phyloP scores from a whole-genome alignment of 2,329 filamentous ascomycete genomes.

The Zalaria obscura region DNA sequence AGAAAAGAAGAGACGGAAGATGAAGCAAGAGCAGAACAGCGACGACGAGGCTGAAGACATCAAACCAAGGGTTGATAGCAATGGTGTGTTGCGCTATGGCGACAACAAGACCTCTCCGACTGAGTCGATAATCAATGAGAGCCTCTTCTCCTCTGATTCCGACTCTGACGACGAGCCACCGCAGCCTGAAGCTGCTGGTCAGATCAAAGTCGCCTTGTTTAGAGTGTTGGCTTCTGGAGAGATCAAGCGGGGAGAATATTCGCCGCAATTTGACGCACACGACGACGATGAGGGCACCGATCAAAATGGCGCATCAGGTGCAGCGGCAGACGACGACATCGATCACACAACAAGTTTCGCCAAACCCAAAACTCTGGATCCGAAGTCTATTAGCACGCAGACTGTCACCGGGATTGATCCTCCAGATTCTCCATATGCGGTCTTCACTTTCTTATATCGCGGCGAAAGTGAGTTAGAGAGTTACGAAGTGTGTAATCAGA shows the following conservation, averaged over 20 bases:
- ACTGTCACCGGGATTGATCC: constrained; percentile 98
- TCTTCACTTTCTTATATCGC: constrained; percentile 95
- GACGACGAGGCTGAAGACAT: constrained; percentile 33
- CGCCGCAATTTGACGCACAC: constrained; percentile 91
- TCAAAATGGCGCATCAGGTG: constrained; percentile 38
- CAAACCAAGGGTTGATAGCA: constrained; percentile 22
- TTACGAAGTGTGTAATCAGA: too few relatives aligned
- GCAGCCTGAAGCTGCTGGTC: constrained; percentile 78
- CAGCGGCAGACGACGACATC: constrained; percentile 61
- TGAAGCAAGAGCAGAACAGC: constrained; percentile 39
- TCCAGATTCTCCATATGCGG: constrained; percentile 88
- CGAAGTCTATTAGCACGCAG: constrained; percentile 95
- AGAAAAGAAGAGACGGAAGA: constrained; percentile 74
- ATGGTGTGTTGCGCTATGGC: constrained; percentile 65
- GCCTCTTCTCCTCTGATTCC: constrained; percentile 50
- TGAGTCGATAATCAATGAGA: constrained; percentile 51
- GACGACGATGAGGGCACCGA: constrained; percentile 67
- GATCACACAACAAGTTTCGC: constrained; percentile 98
- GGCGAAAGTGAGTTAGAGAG: constrained; percentile 61
- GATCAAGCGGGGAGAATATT: constrained; percentile 96
- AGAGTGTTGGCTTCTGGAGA: constrained; percentile 89
- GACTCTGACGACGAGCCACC: constrained; percentile 70
- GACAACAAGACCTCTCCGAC: constrained; percentile 61
- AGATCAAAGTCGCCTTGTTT: constrained; percentile 97
- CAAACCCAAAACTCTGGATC: constrained; percentile 88